Conservation (phyloP, 2,329 filamentous ascomycete species). For the Emydomyces testavorans region DNA sequence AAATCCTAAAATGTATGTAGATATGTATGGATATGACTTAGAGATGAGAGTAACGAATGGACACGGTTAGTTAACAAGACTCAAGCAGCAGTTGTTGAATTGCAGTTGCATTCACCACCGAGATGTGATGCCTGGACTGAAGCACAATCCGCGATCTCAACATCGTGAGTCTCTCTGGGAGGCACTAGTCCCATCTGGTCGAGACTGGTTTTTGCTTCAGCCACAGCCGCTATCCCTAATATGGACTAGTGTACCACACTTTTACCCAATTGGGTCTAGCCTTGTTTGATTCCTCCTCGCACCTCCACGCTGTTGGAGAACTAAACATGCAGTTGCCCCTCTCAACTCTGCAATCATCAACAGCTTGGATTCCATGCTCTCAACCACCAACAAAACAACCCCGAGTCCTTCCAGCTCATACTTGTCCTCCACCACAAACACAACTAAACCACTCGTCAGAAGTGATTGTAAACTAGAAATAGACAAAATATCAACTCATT, state of each 20-base stretch:
- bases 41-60: too few relatives aligned
- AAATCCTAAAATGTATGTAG: too few relatives aligned
- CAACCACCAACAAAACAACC: background rate
- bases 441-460: too few relatives aligned
- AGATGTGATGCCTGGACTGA: constrained; percentile 4
- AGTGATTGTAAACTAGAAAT: too few relatives aligned
- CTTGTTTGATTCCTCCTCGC: background rate
- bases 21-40: too few relatives aligned
- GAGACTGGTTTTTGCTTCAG: constrained; percentile 10
- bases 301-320: background rate
- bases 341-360: background rate
- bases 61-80: too few relatives aligned
- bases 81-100: too few relatives aligned
- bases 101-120: too few relatives aligned
- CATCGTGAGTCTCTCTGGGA: background rate
- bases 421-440: too few relatives aligned
- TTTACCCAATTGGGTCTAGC: constrained; percentile 6
- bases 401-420: background rate
- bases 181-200: constrained; percentile 3
- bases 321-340: background rate
- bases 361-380: background rate
- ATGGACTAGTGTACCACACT: background rate
- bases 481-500: too few relatives aligned
- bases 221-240: constrained; percentile 1
- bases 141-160: background rate